Conservation (phyloP, 805 yeast species). For the Kodamaea jinghongensis region DNA sequence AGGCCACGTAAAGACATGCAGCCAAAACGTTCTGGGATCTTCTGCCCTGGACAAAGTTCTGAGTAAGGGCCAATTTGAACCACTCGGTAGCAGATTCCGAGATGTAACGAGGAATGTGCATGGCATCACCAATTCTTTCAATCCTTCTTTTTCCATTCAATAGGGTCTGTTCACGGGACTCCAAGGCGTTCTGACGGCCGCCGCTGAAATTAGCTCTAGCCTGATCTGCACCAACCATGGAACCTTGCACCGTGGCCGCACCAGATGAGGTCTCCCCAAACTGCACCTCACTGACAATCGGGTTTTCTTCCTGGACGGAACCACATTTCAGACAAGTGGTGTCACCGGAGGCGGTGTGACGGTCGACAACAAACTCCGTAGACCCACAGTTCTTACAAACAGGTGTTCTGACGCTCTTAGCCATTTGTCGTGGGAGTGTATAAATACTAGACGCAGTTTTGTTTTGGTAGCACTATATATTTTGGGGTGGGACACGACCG, state of each 20-base stretch:
- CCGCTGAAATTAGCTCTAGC: conserved; percentile 57
- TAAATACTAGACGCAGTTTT: too few relatives aligned
- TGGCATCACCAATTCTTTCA: conserved; percentile 72
- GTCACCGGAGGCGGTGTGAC: conserved; percentile 55
- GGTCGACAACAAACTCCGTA: conserved; percentile 20
- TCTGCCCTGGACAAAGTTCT: conserved; percentile 96
- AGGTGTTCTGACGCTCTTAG: neutral
- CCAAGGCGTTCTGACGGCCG: conserved; percentile 72
- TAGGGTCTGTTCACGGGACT: conserved; percentile 85
- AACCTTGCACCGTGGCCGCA: conserved; percentile 94
- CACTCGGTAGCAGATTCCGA: conserved; percentile 85
- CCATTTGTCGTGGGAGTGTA: too few relatives aligned
- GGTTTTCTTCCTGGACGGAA: conserved; percentile 83
- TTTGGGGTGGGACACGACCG: too few relatives aligned
- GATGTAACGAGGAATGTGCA: conserved; percentile 78
- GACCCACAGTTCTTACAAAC: conserved; percentile 27
- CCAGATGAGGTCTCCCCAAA: conserved; percentile 92
- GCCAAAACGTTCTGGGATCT: conserved; percentile 93
- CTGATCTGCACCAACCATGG: conserved; percentile 88
- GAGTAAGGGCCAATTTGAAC: conserved; percentile 82
- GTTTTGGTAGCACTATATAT: too few relatives aligned
- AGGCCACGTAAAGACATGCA: conserved; percentile 91
- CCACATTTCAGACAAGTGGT: conserved; percentile 83
- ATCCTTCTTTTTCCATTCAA: conserved; percentile 80
- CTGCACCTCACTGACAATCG: conserved; percentile 92